phyloP scores from a whole-genome alignment of 345 rosid species.

The Trapa incisa region DNA sequence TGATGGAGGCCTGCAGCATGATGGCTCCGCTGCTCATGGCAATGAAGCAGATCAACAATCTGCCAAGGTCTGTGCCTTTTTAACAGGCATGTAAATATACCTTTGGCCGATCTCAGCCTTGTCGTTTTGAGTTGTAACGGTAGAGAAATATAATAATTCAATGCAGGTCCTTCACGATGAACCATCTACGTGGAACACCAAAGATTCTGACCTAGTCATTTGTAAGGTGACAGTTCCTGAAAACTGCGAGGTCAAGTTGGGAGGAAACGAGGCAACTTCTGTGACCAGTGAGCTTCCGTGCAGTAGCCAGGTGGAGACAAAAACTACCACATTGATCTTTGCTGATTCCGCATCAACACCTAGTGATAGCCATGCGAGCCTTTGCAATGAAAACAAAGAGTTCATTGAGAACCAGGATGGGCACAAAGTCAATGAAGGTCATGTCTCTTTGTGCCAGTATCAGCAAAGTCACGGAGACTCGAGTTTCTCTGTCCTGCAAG shows the following conservation, averaged over 20 bases:
- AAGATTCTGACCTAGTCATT: neutral
- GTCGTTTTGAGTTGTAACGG: neutral
- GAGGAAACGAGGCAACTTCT: neutral
- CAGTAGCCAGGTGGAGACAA: no score
- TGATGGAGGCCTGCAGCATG: neutral
- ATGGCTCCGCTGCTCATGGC: neutral
- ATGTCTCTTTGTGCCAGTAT: slow-evolving; percentile 17
- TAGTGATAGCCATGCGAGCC: slow-evolving; percentile 8
- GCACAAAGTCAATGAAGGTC: slow-evolving; percentile 10
- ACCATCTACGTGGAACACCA: neutral
- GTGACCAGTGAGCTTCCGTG: no score
- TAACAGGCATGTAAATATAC: neutral
- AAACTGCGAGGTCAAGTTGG: neutral
- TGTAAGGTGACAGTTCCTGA: neutral
- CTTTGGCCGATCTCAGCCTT: neutral
- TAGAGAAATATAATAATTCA: neutral
- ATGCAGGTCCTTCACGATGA: slow-evolving; percentile 1
- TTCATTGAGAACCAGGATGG: slow-evolving; percentile 10
- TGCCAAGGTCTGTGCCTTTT: neutral
- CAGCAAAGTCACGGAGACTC: slow-evolving; percentile 41
- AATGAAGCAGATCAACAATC: neutral
- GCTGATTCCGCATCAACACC: slow-evolving; percentile 16
- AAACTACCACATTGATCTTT: slow-evolving; percentile 2
- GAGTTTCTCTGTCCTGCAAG: slow-evolving; percentile 53
- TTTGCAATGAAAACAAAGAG: slow-evolving; percentile 10